These are phyloP conservation scores for Artemisia princeps DNA, from an alignment of 140 eudicot genomes.

Conservation along the genomic window DNA sequence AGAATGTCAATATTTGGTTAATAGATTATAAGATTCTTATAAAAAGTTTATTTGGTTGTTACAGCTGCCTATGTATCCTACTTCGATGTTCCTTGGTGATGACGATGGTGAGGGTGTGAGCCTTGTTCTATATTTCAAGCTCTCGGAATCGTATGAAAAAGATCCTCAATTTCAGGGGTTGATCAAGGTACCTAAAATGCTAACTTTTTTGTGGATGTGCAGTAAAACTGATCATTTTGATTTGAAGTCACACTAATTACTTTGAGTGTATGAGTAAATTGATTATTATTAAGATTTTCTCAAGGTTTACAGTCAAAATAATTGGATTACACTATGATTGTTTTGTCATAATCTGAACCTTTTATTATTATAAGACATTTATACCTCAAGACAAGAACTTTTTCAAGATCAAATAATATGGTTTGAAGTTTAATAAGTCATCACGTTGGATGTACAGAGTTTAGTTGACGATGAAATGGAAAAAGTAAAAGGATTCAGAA, in stretches of 20 bases:
- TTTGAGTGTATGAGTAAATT: no score
- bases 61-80: slow-evolving; percentile 73
- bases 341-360: background rate
- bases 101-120: slow-evolving; percentile 79
- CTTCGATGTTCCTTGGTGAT: slow-evolving; percentile 72
- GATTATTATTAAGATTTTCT: no score
- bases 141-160: slow-evolving; percentile 57
- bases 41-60: slow-evolving; percentile 10
- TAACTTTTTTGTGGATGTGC: background rate
- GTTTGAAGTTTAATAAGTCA: background rate
- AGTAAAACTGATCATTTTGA: no score
- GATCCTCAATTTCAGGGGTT: slow-evolving; percentile 59
- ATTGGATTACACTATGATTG: no score
- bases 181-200: slow-evolving; percentile 48
- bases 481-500: slow-evolving; percentile 56
- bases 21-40: background rate
- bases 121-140: slow-evolving; percentile 77
- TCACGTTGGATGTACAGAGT: slow-evolving; percentile 41
- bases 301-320: no score
- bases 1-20: background rate
- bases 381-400: background rate
- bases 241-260: no score
- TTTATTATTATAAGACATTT: background rate
- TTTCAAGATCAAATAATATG: background rate
- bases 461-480: slow-evolving; percentile 67